Evolutionary conservation across 768 basidiomycete species (phyloP), one percentile per base, ranked within the genome.

Genomic region (Termitomyces sp.): DNA sequence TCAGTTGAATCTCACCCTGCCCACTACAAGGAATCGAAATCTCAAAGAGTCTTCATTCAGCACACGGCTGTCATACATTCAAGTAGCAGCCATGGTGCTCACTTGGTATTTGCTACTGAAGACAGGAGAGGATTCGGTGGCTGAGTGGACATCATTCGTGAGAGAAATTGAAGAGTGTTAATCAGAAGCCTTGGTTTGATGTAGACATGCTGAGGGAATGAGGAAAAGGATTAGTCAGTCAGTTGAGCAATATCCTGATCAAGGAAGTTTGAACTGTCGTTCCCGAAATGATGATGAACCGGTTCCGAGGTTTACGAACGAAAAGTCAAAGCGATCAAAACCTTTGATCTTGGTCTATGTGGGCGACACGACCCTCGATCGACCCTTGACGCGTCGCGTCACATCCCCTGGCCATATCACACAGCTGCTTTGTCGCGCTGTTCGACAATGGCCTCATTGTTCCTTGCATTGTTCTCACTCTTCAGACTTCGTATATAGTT

Each of bases 1-100:
- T 12, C 20, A 14, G 46, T 2, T 3, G 44, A 46, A 55, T 20
- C 54, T 20, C 43, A 55, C 54, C 24, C 34, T 46, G n/a, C 54
- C 54, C 32, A 55, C 54, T 18, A 55, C 44, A 34, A 55, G 54
- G 9, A 55, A 36, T 37, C 44, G 54, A 26, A 55, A 46, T 34
- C 54, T 55, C 3, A n/a, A 31, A 36, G 18, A 16, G 22, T 6
- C 7, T 20, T n/a, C n/a, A 5, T 46, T 46, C 2, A 46, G 8
- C n/a, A 46, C 2, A 27, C 5, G 14, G n/a, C 6, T 24, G 8
- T 31, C 27, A 42, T n/a, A 53, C n/a, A 5, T 8, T 31, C 12
- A 29, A 24, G 31, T 36, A 50, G 2, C 22, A 53, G 16, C 16
- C 1, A 1, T 14, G n/a, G 20, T n/a, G 7, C 42, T 32, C 3